phyloP scores from a whole-genome alignment of 2,329 filamentous ascomycete genomes.

The Fusarium oxysporum region DNA sequence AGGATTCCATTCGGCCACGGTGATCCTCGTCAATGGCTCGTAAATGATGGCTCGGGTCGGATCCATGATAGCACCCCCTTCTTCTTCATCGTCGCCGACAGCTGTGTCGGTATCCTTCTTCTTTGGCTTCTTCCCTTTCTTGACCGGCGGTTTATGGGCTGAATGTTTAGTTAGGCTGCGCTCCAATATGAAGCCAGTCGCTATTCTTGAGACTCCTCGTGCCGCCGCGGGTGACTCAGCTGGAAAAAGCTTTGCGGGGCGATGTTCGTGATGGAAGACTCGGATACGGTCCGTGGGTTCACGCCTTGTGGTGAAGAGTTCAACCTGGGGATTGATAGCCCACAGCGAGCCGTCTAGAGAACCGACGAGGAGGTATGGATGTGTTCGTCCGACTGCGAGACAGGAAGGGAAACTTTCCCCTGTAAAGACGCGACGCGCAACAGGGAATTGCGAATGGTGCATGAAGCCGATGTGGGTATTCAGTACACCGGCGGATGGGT shows the following conservation, averaged over 20 bases:
- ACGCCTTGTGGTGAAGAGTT: constrained; percentile 51
- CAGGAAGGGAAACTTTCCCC: constrained; percentile 63
- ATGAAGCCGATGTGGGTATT: constrained; percentile 66
- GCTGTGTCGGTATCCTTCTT: constrained; percentile 51
- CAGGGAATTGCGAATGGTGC: constrained; percentile 64
- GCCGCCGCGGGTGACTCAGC: constrained; percentile 43
- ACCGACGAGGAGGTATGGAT: constrained; percentile 67
- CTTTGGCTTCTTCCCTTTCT: constrained; percentile 52
- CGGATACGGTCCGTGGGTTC: constrained; percentile 51
- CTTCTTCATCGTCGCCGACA: constrained; percentile 50
- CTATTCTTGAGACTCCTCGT: constrained; percentile 63
- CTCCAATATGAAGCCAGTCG: constrained; percentile 64
- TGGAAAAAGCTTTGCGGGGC: constrained; percentile 49
- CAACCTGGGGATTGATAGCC: constrained; percentile 55
- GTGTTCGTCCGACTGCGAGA: constrained; percentile 61
- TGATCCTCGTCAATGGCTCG: constrained; percentile 72
- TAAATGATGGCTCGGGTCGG: constrained; percentile 63
- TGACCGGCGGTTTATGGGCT: constrained; percentile 53
- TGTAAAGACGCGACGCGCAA: constrained; percentile 64
- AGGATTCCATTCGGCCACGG: constrained; percentile 74
- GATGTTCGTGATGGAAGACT: constrained; percentile 67
- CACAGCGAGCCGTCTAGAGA: constrained; percentile 66
- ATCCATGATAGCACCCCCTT: constrained; percentile 48
- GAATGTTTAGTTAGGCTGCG: constrained; percentile 60
- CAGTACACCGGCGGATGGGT: constrained; percentile 64